phyloP scores from a whole-genome alignment of 768 basidiomycete genomes.

The Termitomyces sp. region DNA sequence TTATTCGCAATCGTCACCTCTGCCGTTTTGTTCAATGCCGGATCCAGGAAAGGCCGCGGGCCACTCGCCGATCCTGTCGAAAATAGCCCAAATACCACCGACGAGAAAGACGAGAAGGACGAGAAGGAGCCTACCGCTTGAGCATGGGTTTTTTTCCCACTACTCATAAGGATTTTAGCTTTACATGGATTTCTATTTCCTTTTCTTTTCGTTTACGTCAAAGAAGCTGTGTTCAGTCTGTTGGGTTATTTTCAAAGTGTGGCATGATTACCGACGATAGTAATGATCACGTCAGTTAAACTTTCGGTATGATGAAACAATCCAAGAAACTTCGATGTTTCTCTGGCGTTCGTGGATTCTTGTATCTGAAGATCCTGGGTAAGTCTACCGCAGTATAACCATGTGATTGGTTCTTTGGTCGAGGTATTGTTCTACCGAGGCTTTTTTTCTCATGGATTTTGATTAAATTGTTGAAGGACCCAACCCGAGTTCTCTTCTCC shows the following conservation, averaged over 20 bases:
- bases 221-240: too few relatives aligned
- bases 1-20: slow-evolving; percentile 37
- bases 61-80: neutral
- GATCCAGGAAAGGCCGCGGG: slow-evolving; percentile 12
- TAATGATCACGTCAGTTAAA: neutral
- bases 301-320: too few relatives aligned
- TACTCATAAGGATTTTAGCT: neutral
- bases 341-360: too few relatives aligned
- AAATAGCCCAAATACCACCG: neutral
- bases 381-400: too few relatives aligned
- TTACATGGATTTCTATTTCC: neutral
- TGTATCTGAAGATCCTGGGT: too few relatives aligned
- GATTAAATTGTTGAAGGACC: neutral
- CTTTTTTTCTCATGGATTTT: neutral
- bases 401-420: too few relatives aligned
- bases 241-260: neutral
- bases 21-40: slow-evolving; percentile 30
- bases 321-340: too few relatives aligned
- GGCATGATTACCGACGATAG: neutral
- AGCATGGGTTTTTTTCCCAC: neutral
- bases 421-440: too few relatives aligned
- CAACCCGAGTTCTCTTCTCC: neutral
- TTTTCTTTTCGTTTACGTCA: neutral
- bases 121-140: slow-evolving; percentile 3
- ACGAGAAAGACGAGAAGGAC: slow-evolving; percentile 1